These are phyloP conservation scores for Corrigiola litoralis DNA, from an alignment of 179 eudicot genomes.

Conservation along the genomic window DNA sequence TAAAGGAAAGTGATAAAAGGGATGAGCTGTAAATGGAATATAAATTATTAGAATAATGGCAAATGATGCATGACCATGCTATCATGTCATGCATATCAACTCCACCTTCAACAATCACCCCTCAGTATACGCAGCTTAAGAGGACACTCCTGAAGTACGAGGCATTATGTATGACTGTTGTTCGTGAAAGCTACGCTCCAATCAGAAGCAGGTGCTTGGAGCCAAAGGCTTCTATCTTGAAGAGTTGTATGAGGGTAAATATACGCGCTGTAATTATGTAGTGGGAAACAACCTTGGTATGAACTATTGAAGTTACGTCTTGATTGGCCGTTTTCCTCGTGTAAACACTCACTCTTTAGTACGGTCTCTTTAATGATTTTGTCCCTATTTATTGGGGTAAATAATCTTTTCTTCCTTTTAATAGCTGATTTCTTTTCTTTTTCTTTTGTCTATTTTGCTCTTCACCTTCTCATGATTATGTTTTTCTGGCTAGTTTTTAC, in stretches of 20 bases:
- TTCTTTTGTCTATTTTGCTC: too few relatives aligned
- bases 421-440: too few relatives aligned
- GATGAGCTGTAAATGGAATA: constrained; percentile 4
- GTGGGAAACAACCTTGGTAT: background rate
- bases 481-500: too few relatives aligned
- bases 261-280: background rate
- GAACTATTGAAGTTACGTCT: background rate
- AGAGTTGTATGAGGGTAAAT: too few relatives aligned
- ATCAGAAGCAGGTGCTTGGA: background rate
- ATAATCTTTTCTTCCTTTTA: too few relatives aligned
- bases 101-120: background rate
- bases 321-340: background rate
- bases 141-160: too few relatives aligned
- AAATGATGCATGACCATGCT: constrained; percentile 20
- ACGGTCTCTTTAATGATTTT: background rate
- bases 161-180: too few relatives aligned
- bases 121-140: too few relatives aligned
- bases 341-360: background rate
- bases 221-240: background rate
- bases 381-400: background rate
- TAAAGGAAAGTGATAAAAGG: background rate
- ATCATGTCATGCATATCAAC: constrained; percentile 14
- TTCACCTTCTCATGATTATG: too few relatives aligned
- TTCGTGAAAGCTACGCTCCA: background rate
- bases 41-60: background rate